These are phyloP conservation scores for Daldinia decipiens DNA, from an alignment of 495 filamentous ascomycete species.

Conservation along the genomic window DNA sequence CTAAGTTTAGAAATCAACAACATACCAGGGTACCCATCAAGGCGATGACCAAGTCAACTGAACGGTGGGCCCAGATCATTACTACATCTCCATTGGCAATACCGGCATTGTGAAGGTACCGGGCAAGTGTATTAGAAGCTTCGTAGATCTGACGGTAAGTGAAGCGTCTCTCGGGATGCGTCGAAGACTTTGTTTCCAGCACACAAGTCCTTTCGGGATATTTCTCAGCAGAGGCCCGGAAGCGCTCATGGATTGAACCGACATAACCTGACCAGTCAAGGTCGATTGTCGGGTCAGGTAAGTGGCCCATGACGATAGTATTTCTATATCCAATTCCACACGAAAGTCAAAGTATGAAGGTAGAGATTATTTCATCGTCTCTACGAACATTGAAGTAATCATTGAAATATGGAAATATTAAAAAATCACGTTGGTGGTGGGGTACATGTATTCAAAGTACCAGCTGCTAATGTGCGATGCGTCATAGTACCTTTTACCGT, in stretches of 20 bases:
- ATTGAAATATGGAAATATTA: neutral
- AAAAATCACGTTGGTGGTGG: conserved; percentile 5
- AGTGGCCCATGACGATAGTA: conserved; percentile 28
- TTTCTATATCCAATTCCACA: conserved; percentile 6
- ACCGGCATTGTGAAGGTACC: conserved; percentile 78
- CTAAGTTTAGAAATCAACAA: neutral
- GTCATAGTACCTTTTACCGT: conserved; percentile 1
- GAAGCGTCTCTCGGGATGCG: conserved; percentile 70
- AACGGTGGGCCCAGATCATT: conserved; percentile 89
- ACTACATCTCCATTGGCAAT: conserved; percentile 85
- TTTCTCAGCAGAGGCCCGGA: conserved; percentile 69
- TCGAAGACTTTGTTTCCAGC: conserved; percentile 77
- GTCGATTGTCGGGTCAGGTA: conserved; percentile 80
- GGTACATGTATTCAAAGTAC: conserved; percentile 5
- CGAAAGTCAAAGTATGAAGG: neutral
- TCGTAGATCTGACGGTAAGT: conserved; percentile 91
- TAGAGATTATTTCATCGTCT: conserved; percentile 7
- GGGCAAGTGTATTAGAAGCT: conserved; percentile 81
- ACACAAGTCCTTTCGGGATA: conserved; percentile 85
- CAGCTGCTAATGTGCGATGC: neutral
- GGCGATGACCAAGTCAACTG: conserved; percentile 75
- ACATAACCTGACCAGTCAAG: conserved; percentile 85
- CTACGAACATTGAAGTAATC: neutral
- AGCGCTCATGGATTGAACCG: conserved; percentile 76
- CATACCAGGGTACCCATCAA: conserved; percentile 68